These are phyloP conservation scores for Chrysanthemum seticuspe DNA, from an alignment of 129 eudicot genomes.

Conservation along the genomic window DNA sequence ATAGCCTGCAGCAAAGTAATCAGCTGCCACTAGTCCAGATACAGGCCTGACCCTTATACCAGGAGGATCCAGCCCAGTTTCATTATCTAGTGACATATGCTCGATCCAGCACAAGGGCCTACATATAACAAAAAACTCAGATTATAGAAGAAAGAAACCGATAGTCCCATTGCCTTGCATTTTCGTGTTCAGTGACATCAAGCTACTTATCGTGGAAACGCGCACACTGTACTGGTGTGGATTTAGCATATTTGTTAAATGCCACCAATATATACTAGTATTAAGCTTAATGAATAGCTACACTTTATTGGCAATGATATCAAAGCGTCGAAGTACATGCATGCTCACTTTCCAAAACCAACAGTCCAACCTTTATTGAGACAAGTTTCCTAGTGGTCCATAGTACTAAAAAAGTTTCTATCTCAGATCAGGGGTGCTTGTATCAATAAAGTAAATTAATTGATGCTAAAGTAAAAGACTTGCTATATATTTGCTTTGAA, in stretches of 20 bases:
- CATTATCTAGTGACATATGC: conserved; percentile 78
- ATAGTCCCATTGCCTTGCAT: neutral
- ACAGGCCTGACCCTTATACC: conserved; percentile 72
- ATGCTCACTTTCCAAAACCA: neutral
- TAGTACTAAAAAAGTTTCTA: neutral
- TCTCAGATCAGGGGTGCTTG: neutral
- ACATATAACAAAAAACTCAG: conserved; percentile 10
- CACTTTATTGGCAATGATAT: neutral
- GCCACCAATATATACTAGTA: neutral
- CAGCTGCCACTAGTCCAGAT: conserved; percentile 80
- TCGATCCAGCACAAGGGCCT: conserved; percentile 78
- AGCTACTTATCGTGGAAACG: neutral
- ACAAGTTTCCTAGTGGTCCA: neutral
- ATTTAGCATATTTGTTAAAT: neutral
- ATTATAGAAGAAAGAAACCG: too few species aligned
- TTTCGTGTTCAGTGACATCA: neutral
- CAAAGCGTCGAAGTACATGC: neutral
- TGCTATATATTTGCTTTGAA: too few species aligned
- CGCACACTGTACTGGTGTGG: neutral
- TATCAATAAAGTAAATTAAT: too few species aligned
- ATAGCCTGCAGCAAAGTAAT: conserved; percentile 72
- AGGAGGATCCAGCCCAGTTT: conserved; percentile 75
- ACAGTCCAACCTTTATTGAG: neutral
- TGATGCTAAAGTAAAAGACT: too few species aligned
- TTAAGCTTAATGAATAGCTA: neutral